phyloP scores from a whole-genome alignment of 805 yeast genomes.

The Wickerhamiella bombiphila region DNA sequence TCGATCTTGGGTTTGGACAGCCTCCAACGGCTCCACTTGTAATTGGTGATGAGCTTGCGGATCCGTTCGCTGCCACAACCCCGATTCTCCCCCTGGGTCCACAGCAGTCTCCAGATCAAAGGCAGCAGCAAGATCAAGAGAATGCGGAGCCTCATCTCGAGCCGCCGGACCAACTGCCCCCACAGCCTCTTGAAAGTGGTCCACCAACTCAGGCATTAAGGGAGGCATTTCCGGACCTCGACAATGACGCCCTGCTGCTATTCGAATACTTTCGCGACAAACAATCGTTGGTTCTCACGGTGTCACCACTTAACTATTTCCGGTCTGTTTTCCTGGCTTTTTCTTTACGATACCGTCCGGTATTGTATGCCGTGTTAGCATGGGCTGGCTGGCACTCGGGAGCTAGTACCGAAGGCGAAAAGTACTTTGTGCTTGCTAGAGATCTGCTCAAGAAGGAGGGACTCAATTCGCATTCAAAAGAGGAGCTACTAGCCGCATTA shows the following conservation, averaged over 20 bases:
- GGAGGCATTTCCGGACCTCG: conserved; percentile 22
- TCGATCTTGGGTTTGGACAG: no score
- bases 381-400: conserved; percentile 35
- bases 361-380: conserved; percentile 39
- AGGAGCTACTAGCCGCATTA: conserved; percentile 44
- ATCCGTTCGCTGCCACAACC: conserved; percentile 4
- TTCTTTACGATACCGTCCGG: conserved; percentile 36
- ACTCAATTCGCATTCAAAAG: conserved; percentile 10
- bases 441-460: conserved; percentile 11
- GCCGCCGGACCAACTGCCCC: not conserved
- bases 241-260: conserved; percentile 30
- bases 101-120: no score
- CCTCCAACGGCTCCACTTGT: no score
- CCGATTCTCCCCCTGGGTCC: no score
- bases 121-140: no score
- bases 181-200: no score
- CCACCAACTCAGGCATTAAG: conserved; percentile 3
- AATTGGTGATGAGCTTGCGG: conserved; percentile 3
- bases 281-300: conserved; percentile 34
- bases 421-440: conserved; percentile 17
- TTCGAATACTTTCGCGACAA: conserved; percentile 37
- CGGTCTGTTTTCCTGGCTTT: conserved; percentile 36
- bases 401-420: conserved; percentile 21
- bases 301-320: conserved; percentile 39
- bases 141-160: not conserved